phyloP scores from a whole-genome alignment of 441 rosid species.

The Theobroma grandiflorum region DNA sequence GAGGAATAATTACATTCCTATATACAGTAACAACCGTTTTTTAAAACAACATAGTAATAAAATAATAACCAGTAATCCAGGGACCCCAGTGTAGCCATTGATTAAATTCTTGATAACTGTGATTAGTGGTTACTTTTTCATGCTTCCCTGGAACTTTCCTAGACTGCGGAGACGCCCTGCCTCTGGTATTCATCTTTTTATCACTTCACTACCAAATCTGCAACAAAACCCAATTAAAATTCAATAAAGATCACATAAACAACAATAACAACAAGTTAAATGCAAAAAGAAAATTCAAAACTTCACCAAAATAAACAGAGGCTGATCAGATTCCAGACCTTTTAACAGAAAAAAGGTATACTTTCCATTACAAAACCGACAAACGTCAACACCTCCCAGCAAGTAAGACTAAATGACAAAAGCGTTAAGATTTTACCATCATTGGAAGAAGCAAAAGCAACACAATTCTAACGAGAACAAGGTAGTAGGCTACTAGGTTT shows the following conservation, averaged over 20 bases:
- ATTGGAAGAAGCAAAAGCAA: constrained; percentile 21
- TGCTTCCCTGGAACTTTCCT: constrained; percentile 42
- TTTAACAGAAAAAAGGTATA: constrained; percentile 27
- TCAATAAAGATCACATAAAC: constrained; percentile 15
- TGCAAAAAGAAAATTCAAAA: background rate
- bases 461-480: background rate
- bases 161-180: constrained; percentile 41
- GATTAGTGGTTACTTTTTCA: constrained; percentile 42
- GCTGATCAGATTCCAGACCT: constrained; percentile 36
- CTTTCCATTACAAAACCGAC: constrained; percentile 32
- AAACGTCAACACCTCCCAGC: constrained; percentile 25
- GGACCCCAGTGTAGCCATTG: constrained; percentile 27
- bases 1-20: constrained; percentile 25
- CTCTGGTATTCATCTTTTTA: constrained; percentile 49
- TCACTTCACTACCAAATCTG: constrained; percentile 37
- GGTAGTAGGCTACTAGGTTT: constrained; percentile 3
- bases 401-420: constrained; percentile 8
- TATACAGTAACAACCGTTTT: constrained; percentile 31
- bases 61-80: constrained; percentile 3
- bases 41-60: constrained; percentile 22
- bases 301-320: constrained; percentile 15
- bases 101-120: constrained; percentile 28
- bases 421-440: constrained; percentile 15
- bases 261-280: background rate
- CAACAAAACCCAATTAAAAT: constrained; percentile 33